Evolutionary conservation across 495 filamentous ascomycete genomes (phyloP).

Genomic region (Rostrohypoxylon terebratum): DNA sequence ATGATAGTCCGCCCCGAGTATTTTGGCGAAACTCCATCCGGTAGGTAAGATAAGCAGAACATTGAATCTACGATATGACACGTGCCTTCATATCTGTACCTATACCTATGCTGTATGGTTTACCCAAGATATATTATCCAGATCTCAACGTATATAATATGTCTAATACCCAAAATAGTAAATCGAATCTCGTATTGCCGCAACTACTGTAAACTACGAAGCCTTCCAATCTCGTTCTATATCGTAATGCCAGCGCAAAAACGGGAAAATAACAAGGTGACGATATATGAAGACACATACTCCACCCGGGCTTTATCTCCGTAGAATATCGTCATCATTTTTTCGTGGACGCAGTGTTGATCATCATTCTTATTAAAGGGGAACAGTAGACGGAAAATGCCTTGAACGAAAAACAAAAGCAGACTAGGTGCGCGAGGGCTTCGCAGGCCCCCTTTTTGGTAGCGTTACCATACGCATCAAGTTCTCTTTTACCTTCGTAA

Average conservation of each 20-base stretch:
- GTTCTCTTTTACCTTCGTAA: conserved; percentile 50
- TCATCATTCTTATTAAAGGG: conserved; percentile 49
- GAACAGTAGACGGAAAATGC: conserved; percentile 38
- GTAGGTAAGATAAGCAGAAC: background rate
- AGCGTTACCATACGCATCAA: conserved; percentile 44
- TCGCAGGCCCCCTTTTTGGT: conserved; percentile 27
- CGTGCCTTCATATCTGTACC: background rate
- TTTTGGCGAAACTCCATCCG: conserved; percentile 8
- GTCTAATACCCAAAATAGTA: conserved; percentile 4
- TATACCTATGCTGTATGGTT: background rate
- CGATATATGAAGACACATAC: conserved; percentile 32
- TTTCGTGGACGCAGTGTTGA: conserved; percentile 23
- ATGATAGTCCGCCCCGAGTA: conserved; percentile 11
- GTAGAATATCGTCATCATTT: conserved; percentile 24
- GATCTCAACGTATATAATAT: background rate
- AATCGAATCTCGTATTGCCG: conserved; percentile 34
- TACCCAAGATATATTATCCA: background rate
- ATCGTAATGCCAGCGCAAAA: conserved; percentile 42
- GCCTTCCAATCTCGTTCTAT: conserved; percentile 46
- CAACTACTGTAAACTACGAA: conserved; percentile 43
- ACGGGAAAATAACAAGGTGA: conserved; percentile 29
- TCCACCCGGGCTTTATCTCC: conserved; percentile 25
- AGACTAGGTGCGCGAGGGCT: conserved; percentile 37
- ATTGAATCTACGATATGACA: background rate
- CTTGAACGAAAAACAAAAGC: conserved; percentile 32